Evolutionary conservation across 345 rosid species (phyloP), one percentile per base, ranked within the genome.

Genomic region (Combretum micranthum): DNA sequence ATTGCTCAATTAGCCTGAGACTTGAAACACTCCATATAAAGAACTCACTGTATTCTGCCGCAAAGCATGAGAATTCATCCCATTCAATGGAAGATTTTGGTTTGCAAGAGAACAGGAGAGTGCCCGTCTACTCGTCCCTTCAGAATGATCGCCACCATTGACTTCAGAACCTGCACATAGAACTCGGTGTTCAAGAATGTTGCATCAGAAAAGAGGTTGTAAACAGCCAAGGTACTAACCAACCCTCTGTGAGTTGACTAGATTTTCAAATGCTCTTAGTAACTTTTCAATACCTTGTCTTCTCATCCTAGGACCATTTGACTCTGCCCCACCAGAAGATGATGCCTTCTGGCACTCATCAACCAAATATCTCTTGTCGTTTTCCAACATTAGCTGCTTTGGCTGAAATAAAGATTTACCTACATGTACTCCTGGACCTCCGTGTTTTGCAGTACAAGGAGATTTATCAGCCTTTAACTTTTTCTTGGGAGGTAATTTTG

Each of bases 401-500:
- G 69, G 63, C 4, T 62, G 65, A 53, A 60, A 20, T 44, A 15
- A 48, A 32, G 83, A 63, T 59, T 72, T 72, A 56, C 52, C 64
- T 63, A 68, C 44, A 42, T 66, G 64, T 58, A 56, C 50, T 54
- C 64, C 72, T 56, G 39, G 69, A 37, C 67, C 79, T 13, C 72
- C 37, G 60, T 59, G 64, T 60, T 52, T 53, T 62, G 59, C 83
- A 45, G 69, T 60, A 59, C 76, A 68, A 75, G 52, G 73, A 23
- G 69, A 62, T 50, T 55, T 79, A 52, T 52, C 53, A 9, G 66
- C 68, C 86, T 70, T 87, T 54, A 78, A 46, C 54, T 86, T 90
- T 72, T 93, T 93, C 64, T 70, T 85, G 42, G 72, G 79, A n/a
- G 80, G 92, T 73, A 73, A 87, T 59, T 72, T 75, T 52, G 65